These are phyloP conservation scores for Ustilago trichophora DNA, from an alignment of 1,284 basidiomycete species.

Conservation along the genomic window DNA sequence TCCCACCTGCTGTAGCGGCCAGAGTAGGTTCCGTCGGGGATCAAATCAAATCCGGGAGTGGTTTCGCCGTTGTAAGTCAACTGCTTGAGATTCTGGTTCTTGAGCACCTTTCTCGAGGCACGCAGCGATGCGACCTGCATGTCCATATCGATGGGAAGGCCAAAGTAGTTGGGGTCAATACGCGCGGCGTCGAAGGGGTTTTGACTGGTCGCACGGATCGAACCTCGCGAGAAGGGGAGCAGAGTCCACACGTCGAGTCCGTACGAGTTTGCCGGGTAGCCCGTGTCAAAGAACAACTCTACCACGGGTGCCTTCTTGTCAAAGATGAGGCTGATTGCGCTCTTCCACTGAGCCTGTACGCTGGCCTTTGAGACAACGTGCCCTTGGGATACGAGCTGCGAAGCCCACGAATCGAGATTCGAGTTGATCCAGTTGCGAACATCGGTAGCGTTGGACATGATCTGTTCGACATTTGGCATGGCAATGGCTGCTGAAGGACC, in stretches of 20 bases:
- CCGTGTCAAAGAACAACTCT: conserved; percentile 60
- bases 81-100: conserved; percentile 50
- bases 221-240: conserved; percentile 52
- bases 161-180: conserved; percentile 64
- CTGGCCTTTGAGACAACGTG: conserved; percentile 42
- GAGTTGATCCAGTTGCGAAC: conserved; percentile 45
- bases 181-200: conserved; percentile 27
- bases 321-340: conserved; percentile 36
- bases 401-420: conserved; percentile 51
- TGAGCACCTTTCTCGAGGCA: conserved; percentile 61
- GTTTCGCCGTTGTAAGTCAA: conserved; percentile 63
- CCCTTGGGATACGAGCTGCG: conserved; percentile 40
- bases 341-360: conserved; percentile 47
- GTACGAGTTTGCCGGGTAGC: conserved; percentile 45
- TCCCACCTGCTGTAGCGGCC: conserved; percentile 64
- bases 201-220: conserved; percentile 28
- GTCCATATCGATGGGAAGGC: conserved; percentile 65
- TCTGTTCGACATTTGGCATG: conserved; percentile 40
- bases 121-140: conserved; percentile 64
- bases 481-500: conserved; percentile 59
- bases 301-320: conserved; percentile 41
- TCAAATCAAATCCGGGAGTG: conserved; percentile 60
- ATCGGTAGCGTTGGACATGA: conserved; percentile 40
- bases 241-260: conserved; percentile 61
- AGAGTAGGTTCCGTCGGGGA: conserved; percentile 53